Evolutionary conservation across 345 rosid genomes (phyloP).

Genomic region (Psidium guajava): DNA sequence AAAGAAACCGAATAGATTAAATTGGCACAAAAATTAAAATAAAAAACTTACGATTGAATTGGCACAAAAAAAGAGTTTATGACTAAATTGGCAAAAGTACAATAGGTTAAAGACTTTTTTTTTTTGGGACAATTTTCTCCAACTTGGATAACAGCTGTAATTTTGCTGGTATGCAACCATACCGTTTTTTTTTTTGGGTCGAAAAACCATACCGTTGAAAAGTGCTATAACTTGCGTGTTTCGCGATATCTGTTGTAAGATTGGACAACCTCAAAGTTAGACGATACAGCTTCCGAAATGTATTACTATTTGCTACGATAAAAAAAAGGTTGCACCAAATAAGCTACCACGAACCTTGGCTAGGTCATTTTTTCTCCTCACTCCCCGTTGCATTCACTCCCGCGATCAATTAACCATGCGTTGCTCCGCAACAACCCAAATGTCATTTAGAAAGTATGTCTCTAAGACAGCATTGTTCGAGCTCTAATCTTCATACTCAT

Average conservation of each 20-base stretch:
- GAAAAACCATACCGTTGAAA: not conserved
- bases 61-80: too few relatives aligned
- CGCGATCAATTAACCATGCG: not conserved
- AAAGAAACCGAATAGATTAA: too few relatives aligned
- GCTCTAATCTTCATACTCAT: not conserved
- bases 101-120: too few relatives aligned
- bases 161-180: not conserved
- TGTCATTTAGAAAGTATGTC: not conserved
- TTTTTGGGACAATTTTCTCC: too few relatives aligned
- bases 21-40: too few relatives aligned
- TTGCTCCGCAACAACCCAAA: not conserved
- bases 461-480: not conserved
- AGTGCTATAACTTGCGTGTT: not conserved
- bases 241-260: not conserved
- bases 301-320: not conserved
- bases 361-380: not conserved
- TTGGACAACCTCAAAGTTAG: not conserved
- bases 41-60: too few relatives aligned
- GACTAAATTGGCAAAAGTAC: too few relatives aligned
- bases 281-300: not conserved
- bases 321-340: not conserved
- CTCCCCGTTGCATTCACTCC: not conserved
- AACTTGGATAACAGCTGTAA: not conserved
- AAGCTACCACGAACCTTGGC: not conserved
- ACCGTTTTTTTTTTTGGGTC: too few relatives aligned